Evolutionary conservation across 1,139 yeast species (phyloP).

Genomic region (Protomyces arabidopsidicola): DNA sequence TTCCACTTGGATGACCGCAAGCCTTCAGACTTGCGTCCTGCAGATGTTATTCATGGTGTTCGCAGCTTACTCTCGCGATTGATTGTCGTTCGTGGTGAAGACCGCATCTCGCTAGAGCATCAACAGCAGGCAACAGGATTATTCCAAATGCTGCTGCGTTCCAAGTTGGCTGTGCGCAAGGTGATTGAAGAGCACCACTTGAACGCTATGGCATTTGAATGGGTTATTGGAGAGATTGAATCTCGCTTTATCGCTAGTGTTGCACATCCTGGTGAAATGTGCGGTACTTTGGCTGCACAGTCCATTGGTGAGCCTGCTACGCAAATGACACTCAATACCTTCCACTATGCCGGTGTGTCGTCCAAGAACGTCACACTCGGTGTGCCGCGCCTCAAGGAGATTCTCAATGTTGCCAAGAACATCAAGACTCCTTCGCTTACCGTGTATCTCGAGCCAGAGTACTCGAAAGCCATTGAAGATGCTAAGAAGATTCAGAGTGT

Average conservation of each 20-base stretch:
- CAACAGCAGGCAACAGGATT: conserved; percentile 87
- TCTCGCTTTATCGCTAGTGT: conserved; percentile 87
- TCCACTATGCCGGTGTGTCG: conserved; percentile 99
- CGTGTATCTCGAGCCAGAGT: conserved; percentile 74
- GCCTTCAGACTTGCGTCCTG: conserved; percentile 83
- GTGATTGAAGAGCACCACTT: conserved; percentile 85
- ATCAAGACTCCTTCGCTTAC: conserved; percentile 98
- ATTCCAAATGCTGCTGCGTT: conserved; percentile 86
- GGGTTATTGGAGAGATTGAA: conserved; percentile 93
- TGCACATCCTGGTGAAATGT: conserved; percentile 99
- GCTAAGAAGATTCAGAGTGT: conserved; percentile 96
- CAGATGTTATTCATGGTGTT: conserved; percentile 74
- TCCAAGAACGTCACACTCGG: conserved; percentile 98
- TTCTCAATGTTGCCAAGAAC: conserved; percentile 95
- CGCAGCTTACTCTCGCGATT: conserved; percentile 61
- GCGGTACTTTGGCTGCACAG: conserved; percentile 98
- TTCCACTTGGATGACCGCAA: conserved; percentile 88
- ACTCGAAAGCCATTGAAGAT: conserved; percentile 81
- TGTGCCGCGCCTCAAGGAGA: conserved; percentile 99
- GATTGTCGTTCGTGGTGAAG: conserved; percentile 76
- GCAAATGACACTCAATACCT: conserved; percentile 97
- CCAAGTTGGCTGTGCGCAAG: conserved; percentile 85
- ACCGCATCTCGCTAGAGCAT: conserved; percentile 70
- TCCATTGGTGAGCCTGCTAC: conserved; percentile 99
- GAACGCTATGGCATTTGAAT: conserved; percentile 80